Evolutionary conservation across 1,139 yeast genomes (phyloP).

Genomic region (Lodderomyces theae): DNA sequence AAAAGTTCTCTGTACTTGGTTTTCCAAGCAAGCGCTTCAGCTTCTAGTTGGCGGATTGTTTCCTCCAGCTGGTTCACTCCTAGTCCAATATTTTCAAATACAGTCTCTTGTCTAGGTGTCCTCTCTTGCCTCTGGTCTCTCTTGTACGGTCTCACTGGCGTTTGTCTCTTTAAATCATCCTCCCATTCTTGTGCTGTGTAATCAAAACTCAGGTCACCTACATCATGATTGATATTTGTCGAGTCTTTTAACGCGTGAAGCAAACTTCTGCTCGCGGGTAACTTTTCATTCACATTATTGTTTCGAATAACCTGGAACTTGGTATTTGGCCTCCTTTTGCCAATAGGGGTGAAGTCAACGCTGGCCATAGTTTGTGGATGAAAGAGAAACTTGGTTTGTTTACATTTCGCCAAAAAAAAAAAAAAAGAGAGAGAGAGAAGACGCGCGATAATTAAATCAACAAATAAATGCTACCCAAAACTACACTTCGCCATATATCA

Average conservation of each 20-base stretch:
- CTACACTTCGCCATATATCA: conserved; percentile 3
- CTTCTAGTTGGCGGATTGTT: conserved; percentile 10
- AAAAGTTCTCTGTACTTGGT: conserved; percentile 13
- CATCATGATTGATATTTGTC: conserved; percentile 4
- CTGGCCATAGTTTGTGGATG: conserved; percentile 1
- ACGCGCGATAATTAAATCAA: neutral
- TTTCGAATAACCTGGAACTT: conserved; percentile 14
- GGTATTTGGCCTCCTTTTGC: conserved; percentile 8
- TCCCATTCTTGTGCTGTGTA: conserved; percentile 12
- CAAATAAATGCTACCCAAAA: neutral
- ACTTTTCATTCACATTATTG: conserved; percentile 8
- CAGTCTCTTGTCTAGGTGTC: neutral
- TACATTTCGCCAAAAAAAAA: neutral
- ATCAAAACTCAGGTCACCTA: conserved; percentile 11
- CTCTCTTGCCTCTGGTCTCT: neutral
- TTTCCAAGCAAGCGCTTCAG: conserved; percentile 13
- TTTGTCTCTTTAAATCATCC: conserved; percentile 1
- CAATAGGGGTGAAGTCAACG: conserved; percentile 15
- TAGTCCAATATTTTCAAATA: conserved; percentile 10
- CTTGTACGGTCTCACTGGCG: neutral
- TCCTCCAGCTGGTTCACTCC: conserved; percentile 14
- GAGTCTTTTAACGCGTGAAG: conserved; percentile 13
- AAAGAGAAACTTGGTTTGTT: neutral
- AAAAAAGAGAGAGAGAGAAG: too few relatives aligned
- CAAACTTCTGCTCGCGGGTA: conserved; percentile 9